Percentiles rank a stretch among this genome's conserved stretches.
Evolutionary conservation across 495 filamentous ascomycete species (phyloP).

Genomic region (Neurospora tetrasperma): DNA sequence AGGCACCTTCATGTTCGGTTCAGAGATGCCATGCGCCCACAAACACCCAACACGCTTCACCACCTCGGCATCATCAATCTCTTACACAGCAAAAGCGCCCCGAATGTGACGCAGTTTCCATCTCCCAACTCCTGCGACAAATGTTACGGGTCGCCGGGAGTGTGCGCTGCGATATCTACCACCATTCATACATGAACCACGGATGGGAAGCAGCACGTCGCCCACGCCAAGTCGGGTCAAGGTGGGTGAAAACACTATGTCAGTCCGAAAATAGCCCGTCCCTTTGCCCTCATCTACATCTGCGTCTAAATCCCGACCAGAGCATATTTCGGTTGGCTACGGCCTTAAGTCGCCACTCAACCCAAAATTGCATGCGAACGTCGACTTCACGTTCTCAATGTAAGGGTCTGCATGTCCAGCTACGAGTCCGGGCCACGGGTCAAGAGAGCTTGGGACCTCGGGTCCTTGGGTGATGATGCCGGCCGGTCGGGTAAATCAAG

Average conservation of each 20-base stretch:
- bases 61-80: background rate
- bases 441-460: background rate
- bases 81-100: conserved; percentile 3
- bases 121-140: conserved; percentile 6
- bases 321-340: conserved; percentile 18
- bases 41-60: background rate
- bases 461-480: background rate
- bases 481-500: conserved; percentile 24
- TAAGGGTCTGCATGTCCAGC: background rate
- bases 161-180: conserved; percentile 3
- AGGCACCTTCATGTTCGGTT: background rate
- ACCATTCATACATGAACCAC: conserved; percentile 12
- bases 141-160: conserved; percentile 8
- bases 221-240: background rate
- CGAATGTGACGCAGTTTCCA: conserved; percentile 8
- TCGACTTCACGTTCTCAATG: background rate
- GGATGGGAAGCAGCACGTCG: conserved; percentile 1
- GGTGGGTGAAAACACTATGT: conserved; percentile 7
- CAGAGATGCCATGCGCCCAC: background rate
- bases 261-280: conserved; percentile 25
- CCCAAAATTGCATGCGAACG: conserved; percentile 8
- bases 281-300: background rate
- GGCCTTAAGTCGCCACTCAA: conserved; percentile 19
- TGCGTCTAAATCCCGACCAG: background rate
- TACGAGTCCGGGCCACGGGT: background rate